phyloP scores from a whole-genome alignment of 208 protist species.

The Acanthamoeba triangularis region DNA sequence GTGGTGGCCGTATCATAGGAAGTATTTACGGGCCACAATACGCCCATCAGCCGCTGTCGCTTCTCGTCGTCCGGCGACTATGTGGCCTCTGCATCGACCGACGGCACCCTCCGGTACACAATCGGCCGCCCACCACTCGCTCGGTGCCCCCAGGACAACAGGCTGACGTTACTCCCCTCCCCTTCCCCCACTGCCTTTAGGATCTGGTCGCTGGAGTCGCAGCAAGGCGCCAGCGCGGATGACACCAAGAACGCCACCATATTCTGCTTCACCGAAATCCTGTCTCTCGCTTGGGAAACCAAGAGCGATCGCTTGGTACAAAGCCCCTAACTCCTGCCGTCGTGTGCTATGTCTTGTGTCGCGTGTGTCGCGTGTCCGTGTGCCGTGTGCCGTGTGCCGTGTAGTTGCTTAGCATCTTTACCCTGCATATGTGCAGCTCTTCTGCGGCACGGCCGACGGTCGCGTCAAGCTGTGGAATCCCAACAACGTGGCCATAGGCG shows the following conservation, averaged over 20 bases:
- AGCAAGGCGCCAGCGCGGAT: background rate
- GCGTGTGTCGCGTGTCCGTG: background rate
- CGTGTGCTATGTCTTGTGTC: background rate
- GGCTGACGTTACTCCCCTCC: background rate
- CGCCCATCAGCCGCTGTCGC: conserved; percentile 28
- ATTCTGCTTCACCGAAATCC: conserved; percentile 66
- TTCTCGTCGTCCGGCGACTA: conserved; percentile 65
- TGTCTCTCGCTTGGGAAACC: conserved; percentile 64
- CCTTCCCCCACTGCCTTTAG: background rate
- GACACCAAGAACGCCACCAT: conserved; percentile 49
- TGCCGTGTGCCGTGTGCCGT: background rate
- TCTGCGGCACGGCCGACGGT: conserved; percentile 61
- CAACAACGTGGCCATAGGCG: conserved; percentile 32
- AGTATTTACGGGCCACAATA: conserved; percentile 37
- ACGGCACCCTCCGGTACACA: conserved; percentile 34
- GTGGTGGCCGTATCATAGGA: no score
- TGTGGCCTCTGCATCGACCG: conserved; percentile 44
- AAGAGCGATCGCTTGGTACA: conserved; percentile 52
- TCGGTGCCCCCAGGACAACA: no score
- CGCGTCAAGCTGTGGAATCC: conserved; percentile 65
- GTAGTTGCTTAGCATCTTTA: background rate
- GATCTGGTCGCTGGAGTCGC: conserved; percentile 44
- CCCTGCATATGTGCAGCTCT: conserved; percentile 23
- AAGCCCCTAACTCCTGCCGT: background rate
- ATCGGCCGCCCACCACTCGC: background rate